A percentile compares a stretch with the other conserved stretches of the same genome.
Conservation (phyloP, 176 grass and related monocot genomes). For the Musa itinerans region DNA sequence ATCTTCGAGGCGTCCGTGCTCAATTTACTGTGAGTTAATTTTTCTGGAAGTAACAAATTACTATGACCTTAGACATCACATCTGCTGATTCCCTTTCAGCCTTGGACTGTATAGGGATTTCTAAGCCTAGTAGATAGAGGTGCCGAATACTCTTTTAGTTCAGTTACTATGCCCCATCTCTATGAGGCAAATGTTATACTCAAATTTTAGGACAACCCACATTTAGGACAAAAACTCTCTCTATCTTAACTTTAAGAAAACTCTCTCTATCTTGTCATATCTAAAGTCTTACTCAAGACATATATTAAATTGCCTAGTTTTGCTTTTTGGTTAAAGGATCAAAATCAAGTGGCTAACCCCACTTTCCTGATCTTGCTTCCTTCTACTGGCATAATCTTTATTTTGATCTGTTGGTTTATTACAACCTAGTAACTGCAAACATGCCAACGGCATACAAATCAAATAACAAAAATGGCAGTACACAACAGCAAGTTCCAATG, state of each 20-base stretch:
- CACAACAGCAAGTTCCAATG: background rate
- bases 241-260: background rate
- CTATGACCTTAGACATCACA: background rate
- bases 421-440: background rate
- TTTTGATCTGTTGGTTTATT: background rate
- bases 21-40: slow-evolving; percentile 80
- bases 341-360: background rate
- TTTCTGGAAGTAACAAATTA: background rate
- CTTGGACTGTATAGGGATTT: slow-evolving; percentile 3
- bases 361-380: background rate
- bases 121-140: background rate
- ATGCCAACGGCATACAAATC: background rate
- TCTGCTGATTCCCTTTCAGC: background rate
- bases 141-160: background rate
- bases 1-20: slow-evolving; percentile 50
- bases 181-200: background rate
- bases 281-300: background rate
- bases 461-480: background rate
- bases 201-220: background rate
- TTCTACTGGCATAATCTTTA: background rate
- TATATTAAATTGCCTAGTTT: background rate
- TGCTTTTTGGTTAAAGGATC: background rate
- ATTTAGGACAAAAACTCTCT: background rate
- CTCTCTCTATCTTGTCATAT: background rate
- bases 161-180: background rate